Base-by-base conservation (phyloP, 176 grass and related monocot genomes). In the Elaeis guineensis region DNA sequence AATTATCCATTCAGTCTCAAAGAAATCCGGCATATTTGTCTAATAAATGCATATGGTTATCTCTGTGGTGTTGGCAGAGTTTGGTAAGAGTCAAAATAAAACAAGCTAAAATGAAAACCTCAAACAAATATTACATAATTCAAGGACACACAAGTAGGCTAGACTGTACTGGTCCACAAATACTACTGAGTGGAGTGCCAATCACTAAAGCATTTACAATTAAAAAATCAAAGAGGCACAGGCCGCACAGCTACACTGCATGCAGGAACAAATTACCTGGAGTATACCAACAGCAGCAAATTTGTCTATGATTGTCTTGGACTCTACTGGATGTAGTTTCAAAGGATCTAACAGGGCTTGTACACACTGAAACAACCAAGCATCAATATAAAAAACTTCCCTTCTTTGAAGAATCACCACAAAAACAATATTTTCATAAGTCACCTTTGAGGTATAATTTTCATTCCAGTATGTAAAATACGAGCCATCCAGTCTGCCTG, bases 231-330 rank as follows among this genome's bases (percentile, higher is more conserved):
- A 25, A 67, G 51, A 54, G 24, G 21, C 25, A 35, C 14, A 55
- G 2, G 51, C 26, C 7, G 14, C 25, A 35, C 5, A 55, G 5
- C 4, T 14, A 35, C 19, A 32, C 20, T n/a, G 44, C 0, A 66
- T 44, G 11, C 35, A 12, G 35, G 16, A 55, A 26, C 19, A 12
- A 28, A 19, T 52, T 77, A 90, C 86, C 86, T 95, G 86, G 18
- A 90, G 80, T 82, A 96, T 96, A 61, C 83, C 85, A 69, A 85
- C 91, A 54, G 91, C 91, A 69, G 91, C 91, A 56, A 87, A 90
- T 66, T 96, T 96, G 71, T 90, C 91, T 24, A 77, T 68, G 29
- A 95, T 90, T 57, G 80, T 96, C 74, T 96, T 90, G 21, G 50
- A 65, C 52, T 82, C 75, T n/a, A 87, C 61, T 71, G 54, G 65